A percentile compares a stretch with the other conserved stretches of the same genome.
phyloP scores from a whole-genome alignment of 1,139 yeast genomes.

The Pneumocystis wakefieldiae region DNA sequence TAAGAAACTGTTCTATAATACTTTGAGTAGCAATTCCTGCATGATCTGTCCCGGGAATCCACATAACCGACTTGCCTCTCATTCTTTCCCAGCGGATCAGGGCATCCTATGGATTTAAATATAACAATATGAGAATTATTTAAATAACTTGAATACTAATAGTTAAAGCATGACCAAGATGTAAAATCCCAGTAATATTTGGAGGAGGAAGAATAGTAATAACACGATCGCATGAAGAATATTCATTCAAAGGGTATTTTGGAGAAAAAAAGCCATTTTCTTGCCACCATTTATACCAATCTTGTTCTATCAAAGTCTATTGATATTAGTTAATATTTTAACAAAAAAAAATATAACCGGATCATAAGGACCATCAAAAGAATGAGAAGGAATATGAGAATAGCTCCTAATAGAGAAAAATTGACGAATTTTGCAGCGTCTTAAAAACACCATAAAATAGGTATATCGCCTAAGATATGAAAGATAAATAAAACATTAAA shows the following conservation, averaged over 20 bases:
- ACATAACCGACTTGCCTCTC: conserved; percentile 7
- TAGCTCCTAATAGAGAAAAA: background rate
- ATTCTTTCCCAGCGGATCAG: conserved; percentile 6
- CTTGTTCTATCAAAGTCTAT: background rate
- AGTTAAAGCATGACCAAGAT: conserved; percentile 13
- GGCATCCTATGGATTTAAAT: conserved; percentile 6
- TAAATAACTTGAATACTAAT: conserved; percentile 7
- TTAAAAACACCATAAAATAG: background rate
- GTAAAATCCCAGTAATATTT: conserved; percentile 12
- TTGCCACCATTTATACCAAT: conserved; percentile 3
- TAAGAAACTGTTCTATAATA: conserved; percentile 8
- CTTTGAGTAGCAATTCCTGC: conserved; percentile 14
- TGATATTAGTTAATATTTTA: background rate
- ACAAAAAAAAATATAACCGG: background rate
- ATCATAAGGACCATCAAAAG: background rate
- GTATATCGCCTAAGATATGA: background rate
- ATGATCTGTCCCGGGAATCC: conserved; percentile 13
- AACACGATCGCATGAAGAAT: background rate
- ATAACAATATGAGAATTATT: background rate
- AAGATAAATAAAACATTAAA: background rate
- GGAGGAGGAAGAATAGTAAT: conserved; percentile 11
- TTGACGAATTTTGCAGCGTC: background rate
- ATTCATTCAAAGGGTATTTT: background rate
- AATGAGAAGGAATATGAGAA: background rate
- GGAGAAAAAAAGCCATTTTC: background rate